Base-by-base conservation (phyloP, 495 filamentous ascomycete genomes). In the Xylaria grammica region DNA sequence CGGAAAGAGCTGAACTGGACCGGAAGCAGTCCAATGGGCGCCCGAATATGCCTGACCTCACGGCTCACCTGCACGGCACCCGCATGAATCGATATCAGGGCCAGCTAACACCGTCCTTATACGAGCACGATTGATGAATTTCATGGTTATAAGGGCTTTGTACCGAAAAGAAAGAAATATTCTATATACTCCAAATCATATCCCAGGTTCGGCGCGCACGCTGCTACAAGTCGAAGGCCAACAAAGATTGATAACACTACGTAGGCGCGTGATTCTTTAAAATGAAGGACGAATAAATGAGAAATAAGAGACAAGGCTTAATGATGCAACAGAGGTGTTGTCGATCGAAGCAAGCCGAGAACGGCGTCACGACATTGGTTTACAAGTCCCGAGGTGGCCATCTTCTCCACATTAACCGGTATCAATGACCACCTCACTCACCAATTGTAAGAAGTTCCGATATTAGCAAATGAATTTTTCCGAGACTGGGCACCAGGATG, bases 331-430 rank as follows among this genome's bases (percentile, higher is more conserved):
- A 8, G 15, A 9, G 36, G 13, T 29, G 36, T 57, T 7, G 10
- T 29, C 19, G 10, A 20, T 55, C 52, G 22, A 26, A 24, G 15
- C 9, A 30, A 17, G 54, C 15, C 24, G 15, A 9, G 15, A 27
- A 4, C 38, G 10, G 11, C 38, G 10, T 19, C 36, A 44, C 10
- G 24, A 7, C 24, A 44, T 29, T 60, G n/a, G 56, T 27, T 13
- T 49, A 36, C 46, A 62, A 62, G 59, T 63, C 60, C 60, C 60
- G 60, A 54, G 48, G 29, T 46, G 52, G 58, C 34, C 42, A 40
- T 40, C 22, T 55, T 54, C 60, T 69, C 66, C 68, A 73, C 71
- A 73, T 73, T 73, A 73, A 38, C 71, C 71, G 71, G 69, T 63
- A 63, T 71, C 57, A 66, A 60, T 38, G 59, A 52, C 65, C 27